Evolutionary conservation across 192 early-diverging fungal genomes (phyloP), one percentile per base, ranked within the genome.

Genomic region (Gryganskiella cystojenkinii): DNA sequence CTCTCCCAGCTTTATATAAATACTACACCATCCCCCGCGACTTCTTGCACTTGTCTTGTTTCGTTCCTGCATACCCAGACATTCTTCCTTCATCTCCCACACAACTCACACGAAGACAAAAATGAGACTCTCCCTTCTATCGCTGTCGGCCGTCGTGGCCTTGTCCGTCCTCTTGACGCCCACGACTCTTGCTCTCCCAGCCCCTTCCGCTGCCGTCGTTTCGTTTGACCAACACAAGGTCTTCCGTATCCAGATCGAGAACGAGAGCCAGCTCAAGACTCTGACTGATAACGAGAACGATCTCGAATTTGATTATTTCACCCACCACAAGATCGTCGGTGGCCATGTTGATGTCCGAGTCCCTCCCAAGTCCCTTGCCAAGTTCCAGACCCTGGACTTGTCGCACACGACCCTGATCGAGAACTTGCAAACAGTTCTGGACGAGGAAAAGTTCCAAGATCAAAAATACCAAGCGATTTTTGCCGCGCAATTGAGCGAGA

Each of bases 371-470:
- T 73, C 55, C 8, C 67, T 64, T 30, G 9, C 24, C n/a, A 58
- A 67, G 64, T 80, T 78, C 74, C 52, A 78, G n/a, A 54, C 35
- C 17, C 33, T 80, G 25, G 53, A 73, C 22, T 27, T 80, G 28
- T 25, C 73, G 14, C 67, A 85, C 71, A 56, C 66, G 1, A 70
- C 82, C 3, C 33, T 82, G 34, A 62, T 88, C 24, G 66, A 69
- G 9, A 73, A 89, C 62, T 35, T 89, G 6, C 85, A 85, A 33
- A 55, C 30, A 1, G 50, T 89, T 19, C 52, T 89, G 37, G 83
- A 86, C 34, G 50, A 58, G 15, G 88, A 89, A 67, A 30, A 34
- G 0, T 49, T 57, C 17, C 53, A 64, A 31, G 20, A 83, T 67
- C 25, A 49, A 31, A 55, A 33, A 31, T 67, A 59, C 61, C 44